Conservation (phyloP, 2,329 filamentous ascomycete species). For the Fusarium sp. region DNA sequence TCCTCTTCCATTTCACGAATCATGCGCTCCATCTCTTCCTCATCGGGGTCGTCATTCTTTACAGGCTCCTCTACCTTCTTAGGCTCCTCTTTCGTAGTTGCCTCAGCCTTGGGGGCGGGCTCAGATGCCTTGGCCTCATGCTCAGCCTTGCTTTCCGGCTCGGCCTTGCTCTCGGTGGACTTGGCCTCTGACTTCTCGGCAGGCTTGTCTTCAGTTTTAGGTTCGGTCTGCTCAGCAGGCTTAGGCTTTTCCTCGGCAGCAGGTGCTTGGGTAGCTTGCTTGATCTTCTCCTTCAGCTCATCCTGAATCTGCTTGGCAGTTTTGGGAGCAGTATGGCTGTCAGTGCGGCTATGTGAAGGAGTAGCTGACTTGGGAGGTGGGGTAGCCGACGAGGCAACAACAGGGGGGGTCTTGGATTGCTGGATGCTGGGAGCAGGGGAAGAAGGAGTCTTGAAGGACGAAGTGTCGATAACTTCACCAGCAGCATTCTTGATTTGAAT, state of each 20-base stretch:
- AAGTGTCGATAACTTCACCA: conserved; percentile 81
- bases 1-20: conserved; percentile 70
- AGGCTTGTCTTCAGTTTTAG: conserved; percentile 53
- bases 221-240: conserved; percentile 27
- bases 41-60: conserved; percentile 56
- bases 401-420: conserved; percentile 72
- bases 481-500: conserved; percentile 87
- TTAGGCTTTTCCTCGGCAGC: conserved; percentile 50
- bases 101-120: conserved; percentile 41
- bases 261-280: conserved; percentile 64
- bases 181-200: conserved; percentile 22
- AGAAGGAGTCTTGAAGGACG: conserved; percentile 67
- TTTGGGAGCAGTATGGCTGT: conserved; percentile 76
- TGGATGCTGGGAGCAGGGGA: conserved; percentile 68
- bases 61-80: conserved; percentile 47
- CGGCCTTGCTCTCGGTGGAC: conserved; percentile 27
- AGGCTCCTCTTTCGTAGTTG: conserved; percentile 40
- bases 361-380: conserved; percentile 82
- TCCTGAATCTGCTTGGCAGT: conserved; percentile 84
- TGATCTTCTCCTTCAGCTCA: conserved; percentile 85
- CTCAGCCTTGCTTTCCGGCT: conserved; percentile 43
- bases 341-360: conserved; percentile 75
- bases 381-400: conserved; percentile 80
- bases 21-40: conserved; percentile 70
- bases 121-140: conserved; percentile 49